Evolutionary conservation across 108 stramenopile species (phyloP).

Genomic region (Nitzschia putrida): DNA sequence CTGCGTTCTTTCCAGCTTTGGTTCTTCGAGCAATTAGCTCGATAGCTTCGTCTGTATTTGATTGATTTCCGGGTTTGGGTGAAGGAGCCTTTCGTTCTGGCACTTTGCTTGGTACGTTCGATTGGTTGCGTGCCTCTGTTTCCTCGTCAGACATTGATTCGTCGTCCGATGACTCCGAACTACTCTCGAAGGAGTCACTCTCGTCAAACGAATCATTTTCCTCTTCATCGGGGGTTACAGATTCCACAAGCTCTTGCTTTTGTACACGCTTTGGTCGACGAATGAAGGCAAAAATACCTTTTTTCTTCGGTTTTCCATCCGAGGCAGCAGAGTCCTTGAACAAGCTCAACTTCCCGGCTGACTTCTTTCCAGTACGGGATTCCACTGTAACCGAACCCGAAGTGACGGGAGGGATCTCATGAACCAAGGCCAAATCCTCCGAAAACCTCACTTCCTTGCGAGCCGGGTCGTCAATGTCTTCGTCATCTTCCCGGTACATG

Average conservation of each 20-base stretch:
- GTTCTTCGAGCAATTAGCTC: conserved; percentile 19
- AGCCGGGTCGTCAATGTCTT: neutral
- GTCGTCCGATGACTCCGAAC: neutral
- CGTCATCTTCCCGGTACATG: neutral
- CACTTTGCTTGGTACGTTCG: neutral
- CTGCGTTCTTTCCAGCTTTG: conserved; percentile 16
- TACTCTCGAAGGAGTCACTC: neutral
- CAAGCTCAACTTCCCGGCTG: neutral
- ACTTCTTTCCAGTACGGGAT: neutral
- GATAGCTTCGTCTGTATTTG: conserved; percentile 5
- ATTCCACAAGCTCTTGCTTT: neutral
- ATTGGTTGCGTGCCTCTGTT: neutral
- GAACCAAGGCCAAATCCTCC: conserved; percentile 6
- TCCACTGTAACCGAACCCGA: conserved; percentile 2
- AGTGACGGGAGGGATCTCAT: conserved; percentile 1
- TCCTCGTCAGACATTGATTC: neutral
- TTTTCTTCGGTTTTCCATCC: neutral
- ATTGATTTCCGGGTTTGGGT: neutral
- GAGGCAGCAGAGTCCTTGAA: neutral
- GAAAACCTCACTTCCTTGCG: conserved; percentile 19
- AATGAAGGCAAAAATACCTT: neutral
- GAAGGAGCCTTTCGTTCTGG: neutral
- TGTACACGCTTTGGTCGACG: neutral
- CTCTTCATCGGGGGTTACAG: neutral
- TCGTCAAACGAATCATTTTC: neutral